phyloP scores from a whole-genome alignment of 2,329 filamentous ascomycete genomes.

The Colletotrichum higginsianum region DNA sequence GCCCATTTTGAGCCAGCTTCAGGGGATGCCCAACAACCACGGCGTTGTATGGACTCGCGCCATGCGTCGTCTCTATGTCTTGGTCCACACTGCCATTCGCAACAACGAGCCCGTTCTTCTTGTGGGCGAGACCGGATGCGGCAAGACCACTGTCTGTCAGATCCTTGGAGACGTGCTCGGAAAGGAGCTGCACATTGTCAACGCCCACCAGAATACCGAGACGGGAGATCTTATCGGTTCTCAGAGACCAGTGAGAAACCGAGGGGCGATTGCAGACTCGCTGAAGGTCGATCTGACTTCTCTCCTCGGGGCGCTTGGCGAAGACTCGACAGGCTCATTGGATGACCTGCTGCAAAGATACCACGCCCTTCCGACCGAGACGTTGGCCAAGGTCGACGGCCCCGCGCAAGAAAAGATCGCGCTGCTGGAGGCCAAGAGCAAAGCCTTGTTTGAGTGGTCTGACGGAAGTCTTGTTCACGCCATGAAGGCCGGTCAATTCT shows the following conservation, averaged over 20 bases:
- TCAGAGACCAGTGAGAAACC: constrained; percentile 91
- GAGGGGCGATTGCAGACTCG: constrained; percentile 77
- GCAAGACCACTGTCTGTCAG: constrained; percentile 97
- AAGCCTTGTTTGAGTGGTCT: constrained; percentile 95
- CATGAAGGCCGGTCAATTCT: constrained; percentile 91
- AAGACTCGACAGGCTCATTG: constrained; percentile 58
- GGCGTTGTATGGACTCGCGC: constrained; percentile 94
- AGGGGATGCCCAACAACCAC: constrained; percentile 65
- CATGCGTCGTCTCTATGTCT: constrained; percentile 91
- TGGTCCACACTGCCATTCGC: constrained; percentile 87
- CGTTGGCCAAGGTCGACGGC: constrained; percentile 62
- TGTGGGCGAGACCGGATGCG: constrained; percentile 96
- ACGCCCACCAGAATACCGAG: constrained; percentile 98
- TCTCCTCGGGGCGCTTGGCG: constrained; percentile 59
- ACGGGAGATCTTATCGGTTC: constrained; percentile 97
- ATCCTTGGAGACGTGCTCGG: constrained; percentile 85
- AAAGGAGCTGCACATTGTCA: constrained; percentile 88
- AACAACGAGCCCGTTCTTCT: constrained; percentile 96
- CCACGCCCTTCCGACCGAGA: constrained; percentile 63
- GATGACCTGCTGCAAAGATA: constrained; percentile 74
- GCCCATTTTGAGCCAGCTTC: constrained; percentile 68
- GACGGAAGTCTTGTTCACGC: constrained; percentile 95
- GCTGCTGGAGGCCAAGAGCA: constrained; percentile 73
- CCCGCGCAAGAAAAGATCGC: constrained; percentile 63
- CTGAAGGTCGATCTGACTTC: constrained; percentile 73